Evolutionary conservation across 805 yeast genomes (phyloP).

Genomic region (Diddensiella transvaalensis): DNA sequence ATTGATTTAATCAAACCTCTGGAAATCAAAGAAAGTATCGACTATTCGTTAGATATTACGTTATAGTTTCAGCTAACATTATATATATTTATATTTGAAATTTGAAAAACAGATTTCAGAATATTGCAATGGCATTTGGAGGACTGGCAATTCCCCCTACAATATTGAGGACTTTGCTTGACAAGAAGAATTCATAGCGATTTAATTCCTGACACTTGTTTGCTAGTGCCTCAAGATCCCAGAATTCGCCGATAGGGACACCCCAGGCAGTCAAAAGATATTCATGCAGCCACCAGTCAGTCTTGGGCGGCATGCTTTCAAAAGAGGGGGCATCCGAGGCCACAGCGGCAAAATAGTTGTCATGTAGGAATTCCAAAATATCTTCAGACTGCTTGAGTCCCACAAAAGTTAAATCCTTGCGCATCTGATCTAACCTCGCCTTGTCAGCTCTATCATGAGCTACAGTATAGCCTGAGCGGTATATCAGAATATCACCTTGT

Average conservation of each 20-base stretch:
- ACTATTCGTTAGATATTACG: neutral
- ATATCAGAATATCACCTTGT: constrained; percentile 25
- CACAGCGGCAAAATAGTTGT: constrained; percentile 17
- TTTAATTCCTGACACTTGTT: constrained; percentile 15
- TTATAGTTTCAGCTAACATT: neutral
- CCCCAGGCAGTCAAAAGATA: constrained; percentile 26
- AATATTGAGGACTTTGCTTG: constrained; percentile 24
- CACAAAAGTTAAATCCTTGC: constrained; percentile 7
- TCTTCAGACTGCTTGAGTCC: constrained; percentile 18
- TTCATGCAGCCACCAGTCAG: constrained; percentile 15
- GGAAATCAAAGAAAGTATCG: neutral
- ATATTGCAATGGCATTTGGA: constrained; percentile 40
- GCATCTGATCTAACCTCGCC: constrained; percentile 8
- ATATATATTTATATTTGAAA: neutral
- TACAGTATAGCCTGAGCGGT: constrained; percentile 25
- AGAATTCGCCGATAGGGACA: constrained; percentile 25
- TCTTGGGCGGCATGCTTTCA: constrained; percentile 17
- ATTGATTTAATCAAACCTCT: neutral
- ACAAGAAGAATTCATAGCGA: constrained; percentile 22
- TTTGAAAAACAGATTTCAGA: constrained; percentile 1
- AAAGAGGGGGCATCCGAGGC: constrained; percentile 19
- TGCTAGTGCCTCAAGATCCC: constrained; percentile 21
- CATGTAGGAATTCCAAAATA: constrained; percentile 16
- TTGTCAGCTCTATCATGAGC: constrained; percentile 17
- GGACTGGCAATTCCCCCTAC: constrained; percentile 24